Evolutionary conservation across 106 monocot genomes (phyloP), one percentile per base, ranked within the genome.

Genomic region (Ottelia alismoides): DNA sequence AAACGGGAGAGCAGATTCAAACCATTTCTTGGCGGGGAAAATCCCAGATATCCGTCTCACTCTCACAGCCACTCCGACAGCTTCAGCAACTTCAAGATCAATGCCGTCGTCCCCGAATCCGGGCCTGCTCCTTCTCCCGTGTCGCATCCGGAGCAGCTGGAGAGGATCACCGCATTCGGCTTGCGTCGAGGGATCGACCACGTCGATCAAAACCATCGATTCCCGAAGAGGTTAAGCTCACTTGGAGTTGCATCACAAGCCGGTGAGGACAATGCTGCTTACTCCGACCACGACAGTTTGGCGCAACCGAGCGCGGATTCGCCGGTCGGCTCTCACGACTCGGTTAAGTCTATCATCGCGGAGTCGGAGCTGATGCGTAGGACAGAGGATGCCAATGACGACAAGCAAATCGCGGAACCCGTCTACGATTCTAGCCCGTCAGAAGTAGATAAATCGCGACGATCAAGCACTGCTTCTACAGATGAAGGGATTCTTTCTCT

Each of bases 361-460:
- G 22, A 58, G 30, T 64, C 53, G 25, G 49, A 53, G 25, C n/a
- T 62, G 49, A 19, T 55, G 22, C 52, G 27, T 20, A 51, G 20
- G 6, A 57, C 29, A 21, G 31, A 22, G 22, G 80, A 68, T 27
- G 27, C 49, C 32, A 25, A 44, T 28, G 63, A 68, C 26, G 80
- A 72, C 10, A 47, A 25, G 22, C 84, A 65, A 47, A 20, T 45
- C 27, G 65, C 53, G 1, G 78, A 70, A 27, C 82, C 85, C 18
- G 64, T 85, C 49, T 98, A 79, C 68, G 89, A 98, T 72, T 74
- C 66, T 27, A 82, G 81, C 60, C 89, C 89, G 35, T 70, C 72
- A 26, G 75, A 71, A 65, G 58, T 55, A 28, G 71, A 69, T 57
- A 83, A 65, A 57, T 60, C 76, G 1, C n/a, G n/a, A n/a, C 22